Conservation (phyloP, 371 early-diverging fungal species). For the Apophysomyces elegans region DNA sequence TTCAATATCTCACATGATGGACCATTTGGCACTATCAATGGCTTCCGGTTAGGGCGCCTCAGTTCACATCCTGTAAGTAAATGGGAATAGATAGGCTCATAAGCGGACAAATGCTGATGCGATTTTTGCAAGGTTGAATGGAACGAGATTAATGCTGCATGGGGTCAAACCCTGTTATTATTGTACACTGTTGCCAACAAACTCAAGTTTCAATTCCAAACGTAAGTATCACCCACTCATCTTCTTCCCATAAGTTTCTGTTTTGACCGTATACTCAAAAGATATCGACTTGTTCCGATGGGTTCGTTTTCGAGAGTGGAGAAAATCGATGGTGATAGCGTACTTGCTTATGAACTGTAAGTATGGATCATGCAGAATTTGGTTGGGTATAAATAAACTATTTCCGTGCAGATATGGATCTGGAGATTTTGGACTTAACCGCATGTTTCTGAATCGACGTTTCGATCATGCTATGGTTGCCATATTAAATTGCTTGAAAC, state of each 20-base stretch:
- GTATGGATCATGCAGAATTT: conserved; percentile 15
- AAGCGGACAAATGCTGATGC: not conserved
- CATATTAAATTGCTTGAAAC: conserved; percentile 86
- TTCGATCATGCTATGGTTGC: conserved; percentile 93
- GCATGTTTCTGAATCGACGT: conserved; percentile 84
- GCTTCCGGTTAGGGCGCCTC: conserved; percentile 87
- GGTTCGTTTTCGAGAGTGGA: conserved; percentile 93
- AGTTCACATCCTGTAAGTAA: conserved; percentile 66
- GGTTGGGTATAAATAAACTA: not conserved
- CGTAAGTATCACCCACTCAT: conserved; percentile 39
- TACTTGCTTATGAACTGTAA: conserved; percentile 79
- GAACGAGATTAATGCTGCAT: conserved; percentile 96
- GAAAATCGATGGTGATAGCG: conserved; percentile 78
- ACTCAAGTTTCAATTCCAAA: conserved; percentile 82
- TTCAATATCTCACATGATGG: conserved; percentile 89
- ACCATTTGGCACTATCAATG: conserved; percentile 92
- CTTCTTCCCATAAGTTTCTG: not conserved
- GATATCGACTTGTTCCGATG: conserved; percentile 86
- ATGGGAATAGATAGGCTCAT: not conserved
- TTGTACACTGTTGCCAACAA: conserved; percentile 87
- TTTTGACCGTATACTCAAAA: conserved; percentile 20
- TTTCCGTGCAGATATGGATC: conserved; percentile 74
- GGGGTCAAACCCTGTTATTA: conserved; percentile 89
- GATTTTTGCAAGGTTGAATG: conserved; percentile 75
- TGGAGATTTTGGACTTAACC: conserved; percentile 81